phyloP scores from a whole-genome alignment of 1,139 yeast genomes.

The Suhomyces terraborum region DNA sequence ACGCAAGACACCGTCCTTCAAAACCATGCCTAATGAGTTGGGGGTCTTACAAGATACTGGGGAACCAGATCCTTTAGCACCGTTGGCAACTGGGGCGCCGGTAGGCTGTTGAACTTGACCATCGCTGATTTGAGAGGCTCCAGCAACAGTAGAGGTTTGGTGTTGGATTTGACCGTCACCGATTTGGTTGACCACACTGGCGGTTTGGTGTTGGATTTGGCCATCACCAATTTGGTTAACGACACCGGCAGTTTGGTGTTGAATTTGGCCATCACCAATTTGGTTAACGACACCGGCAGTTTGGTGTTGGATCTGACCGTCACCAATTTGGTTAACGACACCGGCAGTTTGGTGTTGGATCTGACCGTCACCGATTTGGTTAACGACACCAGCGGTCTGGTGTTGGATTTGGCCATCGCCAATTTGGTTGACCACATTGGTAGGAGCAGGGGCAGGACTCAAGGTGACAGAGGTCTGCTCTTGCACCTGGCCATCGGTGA shows the following conservation, averaged over 20 bases:
- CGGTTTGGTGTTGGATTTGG: slow-evolving; percentile 40
- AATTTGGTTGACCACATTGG: slow-evolving; percentile 34
- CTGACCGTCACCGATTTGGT: slow-evolving; percentile 46
- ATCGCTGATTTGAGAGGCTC: slow-evolving; percentile 29
- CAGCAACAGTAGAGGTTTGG: slow-evolving; percentile 40
- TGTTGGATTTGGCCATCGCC: slow-evolving; percentile 47
- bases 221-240: slow-evolving; percentile 44
- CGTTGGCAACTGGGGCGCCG: slow-evolving; percentile 11
- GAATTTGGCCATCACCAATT: slow-evolving; percentile 45
- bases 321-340: slow-evolving; percentile 39
- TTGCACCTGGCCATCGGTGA: slow-evolving; percentile 29
- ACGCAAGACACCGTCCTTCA: slow-evolving; percentile 32
- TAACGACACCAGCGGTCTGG: slow-evolving; percentile 22
- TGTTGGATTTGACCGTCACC: slow-evolving; percentile 55
- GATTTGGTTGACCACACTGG: slow-evolving; percentile 51
- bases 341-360: slow-evolving; percentile 40
- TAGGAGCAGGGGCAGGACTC: slow-evolving; percentile 12
- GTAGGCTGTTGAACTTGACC: slow-evolving; percentile 43
- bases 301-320: slow-evolving; percentile 56
- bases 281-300: slow-evolving; percentile 34
- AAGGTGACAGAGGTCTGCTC: slow-evolving; percentile 27
- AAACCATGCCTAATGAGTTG: slow-evolving; percentile 32
- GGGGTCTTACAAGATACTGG: slow-evolving; percentile 29
- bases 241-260: slow-evolving; percentile 28
- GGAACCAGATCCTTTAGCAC: slow-evolving; percentile 3